Conservation (phyloP, 257 asterid species). For the Solanum okadae region DNA sequence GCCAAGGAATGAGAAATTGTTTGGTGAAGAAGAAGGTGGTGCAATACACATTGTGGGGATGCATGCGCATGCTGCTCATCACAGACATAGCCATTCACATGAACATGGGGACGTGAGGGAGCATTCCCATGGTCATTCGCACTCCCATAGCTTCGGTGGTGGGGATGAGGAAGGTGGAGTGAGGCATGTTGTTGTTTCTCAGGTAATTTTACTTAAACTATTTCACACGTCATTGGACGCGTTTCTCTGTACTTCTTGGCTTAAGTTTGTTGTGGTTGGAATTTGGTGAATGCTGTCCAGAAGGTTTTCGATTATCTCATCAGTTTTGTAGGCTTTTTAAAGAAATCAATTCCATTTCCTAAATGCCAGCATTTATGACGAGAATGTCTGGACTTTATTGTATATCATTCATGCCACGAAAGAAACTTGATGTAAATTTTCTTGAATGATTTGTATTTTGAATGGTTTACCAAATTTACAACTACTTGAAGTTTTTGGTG, state of each 20-base stretch:
- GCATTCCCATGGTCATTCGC: constrained; percentile 51
- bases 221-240: not conserved
- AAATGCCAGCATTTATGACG: not conserved
- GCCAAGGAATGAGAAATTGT: constrained; percentile 28
- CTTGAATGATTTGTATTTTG: not conserved
- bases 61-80: constrained; percentile 89
- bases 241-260: not conserved
- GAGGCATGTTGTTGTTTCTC: constrained; percentile 83
- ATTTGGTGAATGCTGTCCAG: not conserved
- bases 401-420: not conserved
- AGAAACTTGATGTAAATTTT: not conserved
- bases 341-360: not conserved
- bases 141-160: constrained; percentile 29
- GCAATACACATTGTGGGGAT: constrained; percentile 87
- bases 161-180: constrained; percentile 54
- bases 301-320: not conserved
- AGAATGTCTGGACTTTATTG: not conserved
- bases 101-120: constrained; percentile 34
- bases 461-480: not conserved
- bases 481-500: not conserved
- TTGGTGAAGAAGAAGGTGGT: constrained; percentile 86
- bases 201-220: constrained; percentile 26
- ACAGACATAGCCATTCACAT: constrained; percentile 64
- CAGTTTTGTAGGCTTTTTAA: not conserved
- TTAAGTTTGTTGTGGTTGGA: not conserved